Base-by-base conservation (phyloP, 176 grass and related monocot genomes). In the Aegilops longissima region DNA sequence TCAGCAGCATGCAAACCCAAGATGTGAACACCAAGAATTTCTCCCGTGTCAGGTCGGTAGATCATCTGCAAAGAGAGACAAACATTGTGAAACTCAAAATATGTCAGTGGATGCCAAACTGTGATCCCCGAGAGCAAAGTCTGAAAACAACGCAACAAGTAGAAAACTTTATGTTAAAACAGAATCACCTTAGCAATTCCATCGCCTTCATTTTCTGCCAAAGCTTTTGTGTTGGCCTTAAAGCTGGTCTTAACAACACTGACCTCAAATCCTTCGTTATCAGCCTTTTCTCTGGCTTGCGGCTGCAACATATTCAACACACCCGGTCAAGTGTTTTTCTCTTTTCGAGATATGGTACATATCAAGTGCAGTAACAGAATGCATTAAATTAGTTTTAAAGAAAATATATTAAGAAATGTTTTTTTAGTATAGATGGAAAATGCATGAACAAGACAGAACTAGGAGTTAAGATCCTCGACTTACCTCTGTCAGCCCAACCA, bases 121-220 rank as follows among this genome's bases (percentile, higher is more conserved):
- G 63, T 0, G 31, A 40, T 76, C 11, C 27, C 51, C 5, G 33
- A 5, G 5, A 31, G 61, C 24, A 51, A 68, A 54, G 49, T 85
- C 47, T 70, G 20, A 20, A 82, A 31, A 79, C 47, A 82, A 62
- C 16, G 36, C 20, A 66, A 33, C 5, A 38, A 65, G 17, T 75
- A 12, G 81, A 83, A 54, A 44, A 76, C 8, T 77, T 70, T 49
- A 38, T 61, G 14, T 27, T 17, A 67, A 62, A 58, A 45, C 73
- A 66, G 2, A 77, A 25, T 85, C 67, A 98, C 93, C 92, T 98
- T 98, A 47, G 96, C 92, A 88, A 96, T 83, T 7, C 96, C 93
- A 61, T 98, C 97, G n/a, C 94, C 97, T 94, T 96, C 94, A 89
- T 99, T 99, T 80, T 96, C 97, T 52, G 90, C 97, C 89, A 99